These are phyloP conservation scores for Neurospora sp. DNA, from an alignment of 2,329 filamentous ascomycete genomes.

Conservation along the genomic window DNA sequence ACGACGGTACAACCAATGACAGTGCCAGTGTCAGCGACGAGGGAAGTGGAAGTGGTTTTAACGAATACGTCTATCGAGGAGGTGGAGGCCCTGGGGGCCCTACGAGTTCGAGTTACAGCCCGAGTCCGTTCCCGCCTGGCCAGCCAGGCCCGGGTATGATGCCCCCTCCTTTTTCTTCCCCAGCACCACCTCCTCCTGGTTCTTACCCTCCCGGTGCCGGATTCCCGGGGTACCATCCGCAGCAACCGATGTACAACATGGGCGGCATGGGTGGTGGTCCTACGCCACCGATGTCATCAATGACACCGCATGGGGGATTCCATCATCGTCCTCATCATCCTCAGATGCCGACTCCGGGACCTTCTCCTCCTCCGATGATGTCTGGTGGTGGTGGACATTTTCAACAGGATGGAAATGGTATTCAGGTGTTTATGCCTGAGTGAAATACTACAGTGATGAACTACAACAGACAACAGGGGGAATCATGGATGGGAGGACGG, in stretches of 20 bases:
- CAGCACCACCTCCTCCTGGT: not conserved
- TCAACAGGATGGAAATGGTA: not conserved
- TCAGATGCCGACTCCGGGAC: not conserved
- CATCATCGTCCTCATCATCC: not conserved
- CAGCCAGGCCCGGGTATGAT: not conserved
- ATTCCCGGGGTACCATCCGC: not conserved
- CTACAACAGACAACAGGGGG: not conserved
- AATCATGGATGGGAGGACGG: not conserved
- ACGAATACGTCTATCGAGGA: not conserved
- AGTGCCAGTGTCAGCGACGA: conserved; percentile 4
- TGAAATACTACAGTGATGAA: not conserved
- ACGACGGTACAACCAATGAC: conserved; percentile 7
- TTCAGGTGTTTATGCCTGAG: not conserved
- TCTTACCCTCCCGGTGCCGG: not conserved
- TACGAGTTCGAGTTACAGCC: not conserved
- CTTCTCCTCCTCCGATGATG: not conserved
- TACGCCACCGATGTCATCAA: not conserved
- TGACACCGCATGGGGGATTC: not conserved
- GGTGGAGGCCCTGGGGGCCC: not conserved
- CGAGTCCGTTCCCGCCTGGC: not conserved
- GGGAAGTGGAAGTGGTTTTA: not conserved
- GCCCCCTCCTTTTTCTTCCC: not conserved
- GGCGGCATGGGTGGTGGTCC: not conserved
- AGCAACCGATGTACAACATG: not conserved
- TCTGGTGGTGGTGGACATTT: not conserved